phyloP scores from a whole-genome alignment of 257 asterid species.

The Solanum chiquidenum region DNA sequence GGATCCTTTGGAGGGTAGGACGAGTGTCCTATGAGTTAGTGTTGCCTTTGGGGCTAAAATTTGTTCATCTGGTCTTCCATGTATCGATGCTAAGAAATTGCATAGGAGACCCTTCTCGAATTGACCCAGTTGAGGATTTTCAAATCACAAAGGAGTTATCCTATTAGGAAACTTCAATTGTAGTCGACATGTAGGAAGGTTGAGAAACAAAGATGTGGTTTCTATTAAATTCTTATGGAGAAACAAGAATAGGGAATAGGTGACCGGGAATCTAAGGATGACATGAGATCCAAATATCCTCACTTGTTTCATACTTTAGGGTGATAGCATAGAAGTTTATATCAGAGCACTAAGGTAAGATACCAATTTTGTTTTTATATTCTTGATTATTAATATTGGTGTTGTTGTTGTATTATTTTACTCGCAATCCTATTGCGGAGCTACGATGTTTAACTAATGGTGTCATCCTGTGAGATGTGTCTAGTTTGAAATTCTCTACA shows the following conservation, averaged over 20 bases:
- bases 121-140: background rate
- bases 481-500: background rate
- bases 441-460: background rate
- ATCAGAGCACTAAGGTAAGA: background rate
- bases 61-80: too few relatives aligned
- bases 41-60: too few relatives aligned
- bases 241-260: background rate
- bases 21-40: too few relatives aligned
- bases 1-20: too few relatives aligned
- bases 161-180: background rate
- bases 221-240: too few relatives aligned
- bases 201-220: background rate
- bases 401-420: background rate
- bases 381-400: background rate
- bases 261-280: background rate
- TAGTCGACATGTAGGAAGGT: background rate
- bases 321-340: too few relatives aligned
- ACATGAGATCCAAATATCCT: background rate
- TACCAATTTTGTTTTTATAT: background rate
- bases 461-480: background rate
- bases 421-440: background rate
- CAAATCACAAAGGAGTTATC: background rate
- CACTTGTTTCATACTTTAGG: background rate
- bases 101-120: background rate
- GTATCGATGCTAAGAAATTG: background rate